A percentile compares a stretch with the other conserved stretches of the same genome.
phyloP scores from a whole-genome alignment of 495 filamentous ascomycete genomes.

The Trichoderma virens region DNA sequence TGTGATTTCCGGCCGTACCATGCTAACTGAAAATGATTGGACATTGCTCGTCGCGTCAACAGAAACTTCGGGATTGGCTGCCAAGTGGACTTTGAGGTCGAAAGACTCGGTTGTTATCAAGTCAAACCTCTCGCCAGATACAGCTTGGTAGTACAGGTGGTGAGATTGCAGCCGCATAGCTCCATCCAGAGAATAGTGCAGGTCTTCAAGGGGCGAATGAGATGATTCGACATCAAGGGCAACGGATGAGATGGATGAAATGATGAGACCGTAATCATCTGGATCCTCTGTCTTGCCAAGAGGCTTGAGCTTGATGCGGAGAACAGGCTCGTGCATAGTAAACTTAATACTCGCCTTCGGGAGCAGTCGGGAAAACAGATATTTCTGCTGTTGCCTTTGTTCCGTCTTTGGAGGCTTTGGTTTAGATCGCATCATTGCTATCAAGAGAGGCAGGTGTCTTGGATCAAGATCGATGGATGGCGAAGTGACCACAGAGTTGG shows the following conservation, averaged over 20 bases:
- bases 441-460: slow-evolving; percentile 75
- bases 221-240: slow-evolving; percentile 90
- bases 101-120: slow-evolving; percentile 77
- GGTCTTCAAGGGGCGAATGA: slow-evolving; percentile 75
- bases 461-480: slow-evolving; percentile 94
- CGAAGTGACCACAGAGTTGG: slow-evolving; percentile 91
- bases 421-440: slow-evolving; percentile 60
- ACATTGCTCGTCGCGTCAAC: slow-evolving; percentile 73
- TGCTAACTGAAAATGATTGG: slow-evolving; percentile 79
- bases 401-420: slow-evolving; percentile 41
- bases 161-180: slow-evolving; percentile 79
- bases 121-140: slow-evolving; percentile 70
- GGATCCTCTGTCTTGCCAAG: slow-evolving; percentile 54
- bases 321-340: slow-evolving; percentile 90
- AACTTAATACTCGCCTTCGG: slow-evolving; percentile 94
- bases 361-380: slow-evolving; percentile 79
- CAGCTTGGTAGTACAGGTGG: slow-evolving; percentile 91
- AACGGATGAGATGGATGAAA: slow-evolving; percentile 86
- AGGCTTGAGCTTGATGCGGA: slow-evolving; percentile 76
- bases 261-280: slow-evolving; percentile 85
- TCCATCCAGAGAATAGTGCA: slow-evolving; percentile 78
- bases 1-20: slow-evolving; percentile 86
- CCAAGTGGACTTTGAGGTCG: slow-evolving; percentile 77
- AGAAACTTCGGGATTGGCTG: slow-evolving; percentile 75
- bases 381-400: slow-evolving; percentile 36